phyloP scores from a whole-genome alignment of 2,329 filamentous ascomycete species.

The Colletotrichum melonis region DNA sequence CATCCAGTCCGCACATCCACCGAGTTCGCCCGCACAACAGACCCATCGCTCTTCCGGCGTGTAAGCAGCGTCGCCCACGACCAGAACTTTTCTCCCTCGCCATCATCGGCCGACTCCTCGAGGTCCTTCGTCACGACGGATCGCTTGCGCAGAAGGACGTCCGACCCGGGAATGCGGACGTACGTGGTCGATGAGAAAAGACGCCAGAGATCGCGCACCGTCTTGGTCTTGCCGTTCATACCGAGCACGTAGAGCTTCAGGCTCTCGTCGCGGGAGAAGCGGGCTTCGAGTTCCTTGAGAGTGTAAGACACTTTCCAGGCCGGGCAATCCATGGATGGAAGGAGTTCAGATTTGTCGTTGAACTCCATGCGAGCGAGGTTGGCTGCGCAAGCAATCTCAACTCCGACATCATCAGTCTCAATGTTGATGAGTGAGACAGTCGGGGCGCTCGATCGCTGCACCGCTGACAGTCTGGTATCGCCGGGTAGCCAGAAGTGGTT shows the following conservation, averaged over 20 bases:
- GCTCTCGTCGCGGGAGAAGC: conserved; percentile 42
- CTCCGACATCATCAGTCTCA: conserved; percentile 38
- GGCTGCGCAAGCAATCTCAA: conserved; percentile 39
- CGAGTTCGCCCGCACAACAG: conserved; percentile 49
- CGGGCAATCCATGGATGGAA: conserved; percentile 18
- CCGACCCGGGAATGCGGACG: conserved; percentile 51
- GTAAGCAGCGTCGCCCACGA: conserved; percentile 48
- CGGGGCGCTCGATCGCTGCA: conserved; percentile 31
- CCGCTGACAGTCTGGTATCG: conserved; percentile 54
- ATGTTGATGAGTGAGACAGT: neutral
- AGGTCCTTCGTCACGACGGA: conserved; percentile 26
- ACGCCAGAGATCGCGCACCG: conserved; percentile 46
- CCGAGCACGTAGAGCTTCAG: conserved; percentile 48
- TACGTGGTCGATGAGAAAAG: conserved; percentile 44
- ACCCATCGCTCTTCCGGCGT: conserved; percentile 43
- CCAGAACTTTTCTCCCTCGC: conserved; percentile 34
- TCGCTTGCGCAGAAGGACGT: conserved; percentile 50
- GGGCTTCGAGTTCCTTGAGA: conserved; percentile 43
- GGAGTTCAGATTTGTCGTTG: conserved; percentile 17
- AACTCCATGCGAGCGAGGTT: conserved; percentile 38
- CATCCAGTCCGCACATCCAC: conserved; percentile 58
- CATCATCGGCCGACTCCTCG: conserved; percentile 35
- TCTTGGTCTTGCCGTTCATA: conserved; percentile 52
- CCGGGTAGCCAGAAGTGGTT: conserved; percentile 75
- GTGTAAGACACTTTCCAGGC: conserved; percentile 37